These are phyloP conservation scores for Trichosporon sp. DNA, from an alignment of 1,284 basidiomycete genomes.

Conservation along the genomic window DNA sequence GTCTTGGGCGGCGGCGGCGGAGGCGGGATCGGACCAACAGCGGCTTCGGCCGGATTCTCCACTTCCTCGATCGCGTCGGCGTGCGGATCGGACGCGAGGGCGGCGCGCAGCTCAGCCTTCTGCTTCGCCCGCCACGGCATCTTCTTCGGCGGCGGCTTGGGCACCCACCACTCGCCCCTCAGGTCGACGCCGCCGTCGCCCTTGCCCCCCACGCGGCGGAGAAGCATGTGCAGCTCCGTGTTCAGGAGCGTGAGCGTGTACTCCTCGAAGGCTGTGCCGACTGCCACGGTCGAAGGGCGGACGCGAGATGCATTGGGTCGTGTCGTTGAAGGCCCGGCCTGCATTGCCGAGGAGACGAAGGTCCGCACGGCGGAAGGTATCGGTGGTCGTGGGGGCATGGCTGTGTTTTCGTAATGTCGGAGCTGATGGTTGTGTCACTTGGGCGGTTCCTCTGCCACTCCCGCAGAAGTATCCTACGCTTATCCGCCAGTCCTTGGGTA, in stretches of 20 bases:
- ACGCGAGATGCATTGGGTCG: too few species aligned
- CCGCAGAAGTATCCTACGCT: too few species aligned
- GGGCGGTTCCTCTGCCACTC: too few species aligned
- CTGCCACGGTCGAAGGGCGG: slow-evolving; percentile 59
- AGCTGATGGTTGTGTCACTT: too few species aligned
- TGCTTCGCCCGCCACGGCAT: neutral
- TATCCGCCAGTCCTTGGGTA: too few species aligned
- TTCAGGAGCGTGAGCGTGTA: slow-evolving; percentile 68
- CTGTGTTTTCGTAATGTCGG: neutral
- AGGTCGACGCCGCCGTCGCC: slow-evolving; percentile 85
- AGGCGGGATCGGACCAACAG: neutral
- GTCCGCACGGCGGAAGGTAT: neutral
- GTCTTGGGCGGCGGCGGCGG: neutral
- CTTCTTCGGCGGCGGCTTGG: slow-evolving; percentile 44
- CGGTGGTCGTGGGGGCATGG: neutral
- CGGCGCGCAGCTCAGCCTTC: neutral
- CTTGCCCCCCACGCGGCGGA: slow-evolving; percentile 71
- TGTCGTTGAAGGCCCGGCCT: neutral
- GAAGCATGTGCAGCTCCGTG: slow-evolving; percentile 72
- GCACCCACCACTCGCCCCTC: slow-evolving; percentile 90
- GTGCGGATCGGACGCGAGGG: slow-evolving; percentile 8
- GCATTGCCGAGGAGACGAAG: neutral
- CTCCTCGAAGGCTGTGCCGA: slow-evolving; percentile 75
- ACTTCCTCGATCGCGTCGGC: neutral
- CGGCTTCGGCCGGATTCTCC: too few species aligned